Evolutionary conservation across 139 green algal species (phyloP), one percentile per base, ranked within the genome.

Genomic region (Closterium sp.): DNA sequence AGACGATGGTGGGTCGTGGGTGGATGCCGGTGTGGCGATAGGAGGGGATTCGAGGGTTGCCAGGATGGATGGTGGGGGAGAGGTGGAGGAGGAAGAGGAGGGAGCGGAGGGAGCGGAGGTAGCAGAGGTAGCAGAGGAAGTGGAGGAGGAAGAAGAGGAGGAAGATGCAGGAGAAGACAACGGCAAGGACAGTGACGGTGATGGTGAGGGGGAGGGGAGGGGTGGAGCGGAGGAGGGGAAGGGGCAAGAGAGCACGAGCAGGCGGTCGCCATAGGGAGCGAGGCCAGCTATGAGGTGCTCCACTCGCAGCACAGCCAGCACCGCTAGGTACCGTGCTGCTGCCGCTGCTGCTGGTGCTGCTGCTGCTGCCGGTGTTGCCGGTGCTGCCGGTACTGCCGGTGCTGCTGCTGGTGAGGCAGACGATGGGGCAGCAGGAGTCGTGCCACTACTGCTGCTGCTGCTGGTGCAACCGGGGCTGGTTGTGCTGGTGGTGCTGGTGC

Each of bases 71-170:
- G 31, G 38, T 10, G 34, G 38, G 33, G 87, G 32, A 21, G 35
- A 12, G 21, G 87, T 10, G 35, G 33, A 1, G 31, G 38, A 84
- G 28, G n/a, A 38, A 19, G 35, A 1, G 86, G 86, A 32, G 21
- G 5, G 21, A 19, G 86, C 16, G 86, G 86, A 89, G 86, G 86
- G 21, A 19, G 86, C 85, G 35, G 36, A 89, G 35, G 31, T 84
- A 19, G 86, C 85, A 19, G 28, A 38, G 86, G 86, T 84, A 19
- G 31, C 28, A 19, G 86, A 89, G 28, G 30, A 34, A 19, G 86
- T 84, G 64, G 87, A 84, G 64, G 64, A 90, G 64, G 31, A 85
- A n/a, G 64, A 90, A 8, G 23, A 84, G 87, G 33, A 84, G 64
- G 55, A 35, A 32, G 87, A 84, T 28, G 12, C 19, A 12, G 19